Evolutionary conservation across 805 yeast genomes (phyloP).

Genomic region (Cyberlindnera amylophila): DNA sequence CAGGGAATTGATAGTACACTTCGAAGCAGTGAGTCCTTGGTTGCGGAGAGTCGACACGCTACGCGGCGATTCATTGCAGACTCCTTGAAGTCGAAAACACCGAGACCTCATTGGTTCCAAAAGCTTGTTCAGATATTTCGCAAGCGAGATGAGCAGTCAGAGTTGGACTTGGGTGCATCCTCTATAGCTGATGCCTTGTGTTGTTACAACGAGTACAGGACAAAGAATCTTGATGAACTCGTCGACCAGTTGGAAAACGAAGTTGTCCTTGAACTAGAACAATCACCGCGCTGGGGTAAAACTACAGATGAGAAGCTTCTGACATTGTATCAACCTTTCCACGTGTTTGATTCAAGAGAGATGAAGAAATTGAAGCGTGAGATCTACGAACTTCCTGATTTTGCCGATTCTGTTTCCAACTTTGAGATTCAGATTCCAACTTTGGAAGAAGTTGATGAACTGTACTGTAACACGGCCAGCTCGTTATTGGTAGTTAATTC

Average conservation of each 20-base stretch:
- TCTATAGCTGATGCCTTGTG: background rate
- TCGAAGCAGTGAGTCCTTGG: background rate
- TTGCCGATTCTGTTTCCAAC: background rate
- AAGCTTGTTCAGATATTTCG: slow-evolving; percentile 8
- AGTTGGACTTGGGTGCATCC: background rate
- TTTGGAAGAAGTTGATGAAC: background rate
- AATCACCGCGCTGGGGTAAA: background rate
- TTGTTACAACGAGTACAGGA: slow-evolving; percentile 7
- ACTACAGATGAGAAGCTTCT: background rate
- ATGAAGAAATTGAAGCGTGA: background rate
- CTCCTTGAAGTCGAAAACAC: background rate
- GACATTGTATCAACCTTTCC: slow-evolving; percentile 4
- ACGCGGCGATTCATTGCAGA: background rate
- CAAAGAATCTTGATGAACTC: slow-evolving; percentile 6
- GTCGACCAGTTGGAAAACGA: slow-evolving; percentile 1
- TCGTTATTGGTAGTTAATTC: too few species aligned
- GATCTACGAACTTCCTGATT: background rate
- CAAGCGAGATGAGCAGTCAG: background rate
- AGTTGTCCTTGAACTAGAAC: background rate
- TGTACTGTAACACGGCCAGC: too few species aligned
- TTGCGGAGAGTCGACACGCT: background rate
- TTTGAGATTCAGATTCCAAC: background rate
- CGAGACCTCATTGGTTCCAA: slow-evolving; percentile 10
- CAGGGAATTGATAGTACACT: slow-evolving; percentile 7
- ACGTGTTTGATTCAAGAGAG: slow-evolving; percentile 6